These are phyloP conservation scores for Crithidia thermophila DNA, from an alignment of 208 protist species.

Conservation along the genomic window DNA sequence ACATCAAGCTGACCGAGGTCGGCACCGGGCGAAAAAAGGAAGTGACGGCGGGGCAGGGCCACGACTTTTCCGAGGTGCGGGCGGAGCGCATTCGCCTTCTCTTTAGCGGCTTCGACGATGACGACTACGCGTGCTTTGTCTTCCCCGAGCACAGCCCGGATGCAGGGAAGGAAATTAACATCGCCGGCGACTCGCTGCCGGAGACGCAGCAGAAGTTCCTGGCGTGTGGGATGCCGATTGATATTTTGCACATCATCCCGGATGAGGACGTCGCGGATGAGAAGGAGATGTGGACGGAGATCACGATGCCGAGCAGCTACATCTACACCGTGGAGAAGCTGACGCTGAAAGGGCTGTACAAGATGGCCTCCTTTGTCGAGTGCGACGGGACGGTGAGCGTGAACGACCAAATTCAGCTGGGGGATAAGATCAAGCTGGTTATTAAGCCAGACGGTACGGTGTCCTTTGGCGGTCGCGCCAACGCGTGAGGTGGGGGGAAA, in stretches of 20 bases:
- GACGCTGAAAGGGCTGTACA: conserved; percentile 83
- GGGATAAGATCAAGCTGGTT: conserved; percentile 85
- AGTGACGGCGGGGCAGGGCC: conserved; percentile 81
- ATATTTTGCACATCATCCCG: conserved; percentile 82
- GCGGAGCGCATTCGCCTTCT: conserved; percentile 80
- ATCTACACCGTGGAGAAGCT: conserved; percentile 89
- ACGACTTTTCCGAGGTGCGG: conserved; percentile 85
- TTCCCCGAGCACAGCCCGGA: conserved; percentile 84
- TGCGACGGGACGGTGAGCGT: conserved; percentile 87
- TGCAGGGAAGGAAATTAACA: conserved; percentile 81
- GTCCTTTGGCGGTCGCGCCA: conserved; percentile 78
- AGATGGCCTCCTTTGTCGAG: conserved; percentile 85
- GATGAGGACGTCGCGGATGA: conserved; percentile 64
- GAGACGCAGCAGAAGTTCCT: conserved; percentile 88
- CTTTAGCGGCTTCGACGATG: conserved; percentile 92
- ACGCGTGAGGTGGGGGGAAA: conserved; percentile 19
- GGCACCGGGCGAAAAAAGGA: conserved; percentile 81
- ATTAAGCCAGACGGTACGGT: conserved; percentile 88
- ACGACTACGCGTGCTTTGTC: conserved; percentile 90
- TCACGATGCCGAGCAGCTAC: conserved; percentile 88
- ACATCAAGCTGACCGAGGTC: conserved; percentile 85
- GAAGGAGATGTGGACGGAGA: conserved; percentile 82
- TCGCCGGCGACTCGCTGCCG: conserved; percentile 71
- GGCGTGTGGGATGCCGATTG: conserved; percentile 82
- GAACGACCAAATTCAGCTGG: conserved; percentile 86